A percentile compares a stretch with the other conserved stretches of the same genome.
These are phyloP conservation scores for Albugo candida DNA, from an alignment of 352 stramenopile species.

Conservation along the genomic window DNA sequence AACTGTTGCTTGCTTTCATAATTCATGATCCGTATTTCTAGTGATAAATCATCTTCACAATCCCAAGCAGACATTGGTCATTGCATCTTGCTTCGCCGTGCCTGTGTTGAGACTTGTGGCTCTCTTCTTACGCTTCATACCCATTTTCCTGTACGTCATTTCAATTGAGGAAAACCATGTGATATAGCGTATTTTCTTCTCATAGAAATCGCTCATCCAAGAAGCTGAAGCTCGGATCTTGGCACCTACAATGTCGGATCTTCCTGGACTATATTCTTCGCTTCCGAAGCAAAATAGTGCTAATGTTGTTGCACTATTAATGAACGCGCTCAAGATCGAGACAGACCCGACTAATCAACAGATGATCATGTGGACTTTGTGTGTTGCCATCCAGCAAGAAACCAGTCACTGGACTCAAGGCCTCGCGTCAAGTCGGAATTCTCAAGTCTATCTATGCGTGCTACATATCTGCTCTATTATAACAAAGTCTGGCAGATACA, in stretches of 20 bases:
- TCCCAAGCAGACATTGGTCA: slow-evolving; percentile 37
- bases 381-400: slow-evolving; percentile 71
- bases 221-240: slow-evolving; percentile 59
- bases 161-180: background rate
- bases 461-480: slow-evolving; percentile 69
- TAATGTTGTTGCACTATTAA: slow-evolving; percentile 64
- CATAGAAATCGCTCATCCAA: slow-evolving; percentile 44
- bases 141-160: slow-evolving; percentile 32
- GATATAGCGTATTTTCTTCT: background rate
- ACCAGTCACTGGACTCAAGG: slow-evolving; percentile 67
- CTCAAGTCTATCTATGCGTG: slow-evolving; percentile 70
- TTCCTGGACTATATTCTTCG: slow-evolving; percentile 53
- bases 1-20: background rate
- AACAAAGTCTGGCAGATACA: slow-evolving; percentile 63
- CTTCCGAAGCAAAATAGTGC: slow-evolving; percentile 71
- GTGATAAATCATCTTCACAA: slow-evolving; percentile 30
- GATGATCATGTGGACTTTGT: slow-evolving; percentile 79
- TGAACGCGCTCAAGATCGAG: slow-evolving; percentile 67
- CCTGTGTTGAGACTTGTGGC: slow-evolving; percentile 61
- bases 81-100: slow-evolving; percentile 44
- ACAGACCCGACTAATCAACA: slow-evolving; percentile 73
- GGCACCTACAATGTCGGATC: slow-evolving; percentile 31
- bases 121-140: slow-evolving; percentile 67
- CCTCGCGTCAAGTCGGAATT: slow-evolving; percentile 61
- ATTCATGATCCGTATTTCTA: slow-evolving; percentile 10